Percentiles rank a stretch among this genome's conserved stretches.
Evolutionary conservation across 116 monocot genomes (phyloP).

Genomic region (Phalaenopsis hybrid): DNA sequence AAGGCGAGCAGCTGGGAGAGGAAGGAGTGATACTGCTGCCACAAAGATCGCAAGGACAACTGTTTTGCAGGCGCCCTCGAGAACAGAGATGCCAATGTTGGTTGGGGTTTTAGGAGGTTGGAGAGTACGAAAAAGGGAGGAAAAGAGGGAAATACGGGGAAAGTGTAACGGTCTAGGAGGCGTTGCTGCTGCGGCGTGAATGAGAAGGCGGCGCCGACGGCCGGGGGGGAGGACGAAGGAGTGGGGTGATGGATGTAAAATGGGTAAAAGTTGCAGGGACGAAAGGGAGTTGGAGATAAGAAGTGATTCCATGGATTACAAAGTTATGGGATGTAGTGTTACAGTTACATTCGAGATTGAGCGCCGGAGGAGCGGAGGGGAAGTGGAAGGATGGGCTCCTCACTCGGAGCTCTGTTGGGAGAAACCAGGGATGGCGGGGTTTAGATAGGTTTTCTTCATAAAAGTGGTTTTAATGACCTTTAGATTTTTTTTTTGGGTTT

Average conservation of each 20-base stretch:
- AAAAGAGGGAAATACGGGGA: background rate
- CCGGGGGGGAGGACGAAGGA: background rate
- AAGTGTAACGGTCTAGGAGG: background rate
- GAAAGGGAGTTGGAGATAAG: background rate
- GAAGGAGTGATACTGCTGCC: constrained; percentile 10
- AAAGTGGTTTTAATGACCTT: too few species aligned
- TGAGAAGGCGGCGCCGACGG: background rate
- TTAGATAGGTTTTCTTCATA: background rate
- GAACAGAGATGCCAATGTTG: background rate
- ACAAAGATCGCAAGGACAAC: constrained; percentile 12
- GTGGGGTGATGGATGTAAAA: background rate
- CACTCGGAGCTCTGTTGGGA: background rate
- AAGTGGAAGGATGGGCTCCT: background rate
- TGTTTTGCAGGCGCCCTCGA: constrained; percentile 8
- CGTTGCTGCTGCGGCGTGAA: background rate
- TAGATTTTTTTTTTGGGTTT: too few species aligned
- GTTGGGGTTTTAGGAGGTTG: background rate
- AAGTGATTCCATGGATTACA: constrained; percentile 8
- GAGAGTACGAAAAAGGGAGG: background rate
- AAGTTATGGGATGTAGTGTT: background rate
- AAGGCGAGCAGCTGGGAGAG: constrained; percentile 1
- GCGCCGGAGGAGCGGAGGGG: background rate
- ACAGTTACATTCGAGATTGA: background rate
- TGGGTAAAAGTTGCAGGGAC: background rate
- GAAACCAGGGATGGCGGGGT: background rate